A percentile compares a stretch with the other conserved stretches of the same genome.
Evolutionary conservation across 225 moss, liverwort and hornwort species (phyloP).

Genomic region (Sphagnum contortum): DNA sequence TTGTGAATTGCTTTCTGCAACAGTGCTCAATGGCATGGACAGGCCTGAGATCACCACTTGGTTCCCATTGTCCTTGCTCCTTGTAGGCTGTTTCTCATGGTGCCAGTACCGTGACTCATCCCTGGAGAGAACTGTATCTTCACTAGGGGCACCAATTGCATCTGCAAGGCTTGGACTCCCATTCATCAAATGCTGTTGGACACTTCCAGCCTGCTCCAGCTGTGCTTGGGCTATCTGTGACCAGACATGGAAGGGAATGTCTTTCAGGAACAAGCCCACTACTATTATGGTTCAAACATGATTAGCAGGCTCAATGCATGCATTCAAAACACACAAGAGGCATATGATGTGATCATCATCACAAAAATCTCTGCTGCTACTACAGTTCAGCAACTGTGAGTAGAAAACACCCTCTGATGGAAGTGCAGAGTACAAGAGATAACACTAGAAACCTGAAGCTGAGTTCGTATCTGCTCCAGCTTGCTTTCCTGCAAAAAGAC

Average conservation of each 20-base stretch:
- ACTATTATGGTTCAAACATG: too few species aligned
- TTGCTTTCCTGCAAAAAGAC: constrained; percentile 53
- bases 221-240: constrained; percentile 79
- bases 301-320: too few species aligned
- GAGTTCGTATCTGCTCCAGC: constrained; percentile 70
- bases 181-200: constrained; percentile 67
- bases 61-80: constrained; percentile 30
- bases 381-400: too few species aligned
- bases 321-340: too few species aligned
- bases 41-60: constrained; percentile 25
- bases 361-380: too few species aligned
- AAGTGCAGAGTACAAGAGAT: too few species aligned
- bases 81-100: constrained; percentile 30
- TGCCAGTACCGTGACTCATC: constrained; percentile 30
- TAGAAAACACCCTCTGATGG: too few species aligned
- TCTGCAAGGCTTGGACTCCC: constrained; percentile 47
- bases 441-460: constrained; percentile 53
- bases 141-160: constrained; percentile 40
- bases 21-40: constrained; percentile 18
- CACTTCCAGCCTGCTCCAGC: constrained; percentile 62
- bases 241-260: constrained; percentile 1
- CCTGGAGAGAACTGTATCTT: constrained; percentile 20
- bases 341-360: too few species aligned
- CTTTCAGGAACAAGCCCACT: neutral
- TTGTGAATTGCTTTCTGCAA: constrained; percentile 31